phyloP scores from a whole-genome alignment of 2,329 filamentous ascomycete species.

The Calonectria multiphialidica region DNA sequence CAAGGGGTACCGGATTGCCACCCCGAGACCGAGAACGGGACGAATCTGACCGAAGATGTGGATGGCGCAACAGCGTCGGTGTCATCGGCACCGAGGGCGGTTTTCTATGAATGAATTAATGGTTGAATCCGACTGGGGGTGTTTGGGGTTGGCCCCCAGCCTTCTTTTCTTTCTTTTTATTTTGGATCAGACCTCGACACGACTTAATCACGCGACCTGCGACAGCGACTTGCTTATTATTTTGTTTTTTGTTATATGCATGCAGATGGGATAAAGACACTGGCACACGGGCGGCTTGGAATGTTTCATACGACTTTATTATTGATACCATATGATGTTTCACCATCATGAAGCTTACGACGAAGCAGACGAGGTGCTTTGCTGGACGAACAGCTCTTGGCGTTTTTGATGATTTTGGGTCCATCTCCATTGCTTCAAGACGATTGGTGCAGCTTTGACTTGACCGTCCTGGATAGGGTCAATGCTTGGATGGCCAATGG shows the following conservation, averaged over 20 bases:
- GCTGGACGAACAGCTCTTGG: constrained; percentile 34
- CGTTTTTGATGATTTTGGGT: constrained; percentile 35
- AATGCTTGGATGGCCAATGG: neutral
- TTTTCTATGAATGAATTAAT: constrained; percentile 58
- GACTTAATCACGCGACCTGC: constrained; percentile 12
- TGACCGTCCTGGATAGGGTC: neutral
- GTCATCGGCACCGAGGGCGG: constrained; percentile 66
- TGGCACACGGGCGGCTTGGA: constrained; percentile 25
- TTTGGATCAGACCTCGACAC: neutral
- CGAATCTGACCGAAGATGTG: constrained; percentile 60
- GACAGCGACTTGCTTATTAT: constrained; percentile 3
- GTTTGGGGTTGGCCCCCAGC: neutral
- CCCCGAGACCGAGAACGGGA: constrained; percentile 51
- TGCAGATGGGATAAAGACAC: constrained; percentile 10
- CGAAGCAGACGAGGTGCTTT: constrained; percentile 26
- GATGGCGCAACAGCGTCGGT: constrained; percentile 69
- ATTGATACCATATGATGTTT: constrained; percentile 44
- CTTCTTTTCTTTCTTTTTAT: neutral
- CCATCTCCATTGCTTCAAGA: neutral
- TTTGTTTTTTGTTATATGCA: constrained; percentile 10
- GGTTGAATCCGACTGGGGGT: neutral
- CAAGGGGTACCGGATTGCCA: constrained; percentile 51
- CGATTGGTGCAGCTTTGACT: neutral
- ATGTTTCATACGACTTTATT: constrained; percentile 41
- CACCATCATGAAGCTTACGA: constrained; percentile 43